Evolutionary conservation across 805 yeast genomes (phyloP), one percentile per base, ranked within the genome.

Genomic region (Teunomyces barrocoloradensis): DNA sequence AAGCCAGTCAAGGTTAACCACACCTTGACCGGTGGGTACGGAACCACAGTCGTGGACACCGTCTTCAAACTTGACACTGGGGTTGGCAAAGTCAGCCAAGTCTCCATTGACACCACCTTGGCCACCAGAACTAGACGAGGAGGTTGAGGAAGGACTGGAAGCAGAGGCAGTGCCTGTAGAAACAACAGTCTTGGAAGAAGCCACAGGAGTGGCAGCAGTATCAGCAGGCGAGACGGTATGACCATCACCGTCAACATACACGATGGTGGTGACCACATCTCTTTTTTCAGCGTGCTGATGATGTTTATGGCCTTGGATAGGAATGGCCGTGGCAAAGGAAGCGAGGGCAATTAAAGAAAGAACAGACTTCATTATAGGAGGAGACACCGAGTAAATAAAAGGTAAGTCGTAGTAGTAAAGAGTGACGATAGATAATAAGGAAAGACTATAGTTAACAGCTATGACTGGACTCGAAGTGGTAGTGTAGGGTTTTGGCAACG

Each of bases 21-120:
- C 87, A 74, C 90, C 90, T 59, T 83, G 78, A 48, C 85, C 88
- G n/a, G 82, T 69, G 60, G 91, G 91, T 77, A 87, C 84, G 35
- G 74, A 71, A 47, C 80, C 74, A 76, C 96, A 87, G 44, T 75
- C 64, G 64, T 82, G 71, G 44, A 79, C 79, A 64, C 94, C 95
- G 61, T 87, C 95, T 62, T 74, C 72, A 64, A 86, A 85, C 49
- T 71, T 68, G 45, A 64, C 70, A 42, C 77, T 56, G 53, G 88
- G 87, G 55, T 64, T 65, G 10, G 68, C 57, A 61, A 67, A 82
- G 44, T 66, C 73, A 28, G 69, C 53, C 57, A 82, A 73, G 60
- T 80, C 87, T 61, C 34, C 34, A 11, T 32, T 32, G 34, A 32
- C 34, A 6, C 86, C 87, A 45, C 66, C 49, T 51, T 71, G 66